Conservation (phyloP, 2,329 filamentous ascomycete species). For the Dichotomopilus funicola region DNA sequence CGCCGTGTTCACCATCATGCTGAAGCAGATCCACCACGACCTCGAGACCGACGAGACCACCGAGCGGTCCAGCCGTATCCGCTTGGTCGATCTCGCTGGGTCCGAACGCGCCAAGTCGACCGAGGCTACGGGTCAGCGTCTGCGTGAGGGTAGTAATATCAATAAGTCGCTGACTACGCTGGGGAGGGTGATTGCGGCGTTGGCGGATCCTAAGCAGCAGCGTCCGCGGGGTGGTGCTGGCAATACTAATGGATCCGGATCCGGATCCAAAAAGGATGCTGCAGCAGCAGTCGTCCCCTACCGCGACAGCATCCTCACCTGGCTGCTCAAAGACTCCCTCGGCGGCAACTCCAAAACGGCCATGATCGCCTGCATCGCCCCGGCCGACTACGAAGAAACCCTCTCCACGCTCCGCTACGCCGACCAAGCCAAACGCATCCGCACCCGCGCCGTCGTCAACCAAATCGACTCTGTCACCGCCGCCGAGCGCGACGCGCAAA, state of each 20-base stretch:
- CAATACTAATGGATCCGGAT: neutral
- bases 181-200: conserved; percentile 87
- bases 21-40: conserved; percentile 97
- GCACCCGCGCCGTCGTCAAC: conserved; percentile 89
- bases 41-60: conserved; percentile 97
- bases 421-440: conserved; percentile 95
- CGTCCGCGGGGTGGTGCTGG: conserved; percentile 33
- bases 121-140: conserved; percentile 82
- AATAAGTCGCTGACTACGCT: conserved; percentile 97
- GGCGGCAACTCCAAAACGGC: conserved; percentile 97
- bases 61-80: conserved; percentile 86
- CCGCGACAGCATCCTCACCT: conserved; percentile 74
- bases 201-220: conserved; percentile 61
- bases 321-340: conserved; percentile 91
- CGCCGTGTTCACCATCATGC: conserved; percentile 94
- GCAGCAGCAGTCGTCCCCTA: conserved; percentile 65
- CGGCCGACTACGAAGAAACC: conserved; percentile 94
- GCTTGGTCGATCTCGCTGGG: conserved; percentile 88
- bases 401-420: conserved; percentile 93
- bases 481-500: conserved; percentile 90
- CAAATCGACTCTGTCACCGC: conserved; percentile 71
- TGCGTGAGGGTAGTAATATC: conserved; percentile 95
- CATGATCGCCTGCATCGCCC: conserved; percentile 97
- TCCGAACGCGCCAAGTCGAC: conserved; percentile 93
- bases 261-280: conserved; percentile 36